Evolutionary conservation across 495 filamentous ascomycete species (phyloP), one percentile per base, ranked within the genome.

Genomic region (Lophium mytilinum): DNA sequence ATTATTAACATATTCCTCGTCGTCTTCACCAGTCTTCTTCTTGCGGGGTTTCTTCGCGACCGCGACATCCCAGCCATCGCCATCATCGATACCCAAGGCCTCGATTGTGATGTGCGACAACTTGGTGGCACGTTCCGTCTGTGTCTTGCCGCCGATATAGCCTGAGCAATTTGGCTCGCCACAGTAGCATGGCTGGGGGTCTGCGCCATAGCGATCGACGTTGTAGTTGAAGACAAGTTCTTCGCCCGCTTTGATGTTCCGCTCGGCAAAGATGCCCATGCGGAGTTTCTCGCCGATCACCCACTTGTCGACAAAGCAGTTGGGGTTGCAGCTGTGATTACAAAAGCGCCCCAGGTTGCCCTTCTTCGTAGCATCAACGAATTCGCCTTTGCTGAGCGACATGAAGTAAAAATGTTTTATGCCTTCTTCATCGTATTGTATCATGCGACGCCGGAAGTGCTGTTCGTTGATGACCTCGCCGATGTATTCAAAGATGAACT

Each of bases 191-290:
- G 87, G 88, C 71, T 96, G 91, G 49, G 93, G 91, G 64, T 97
- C 89, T 35, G 93, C 91, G 56, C 93, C 93, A 66, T 99, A 99
- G 56, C 93, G 84, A 69, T 99, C 93, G 52, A 99, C 93, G 62
- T 99, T 99, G 79, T 99, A 99, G 75, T 99, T 96, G 77, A 99
- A 99, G n/a, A 95, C 90, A 35, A 99, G 77, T 69, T 99, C 93
- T 70, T 99, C 93, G 40, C 93, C 94, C 1, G 86, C 83, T 63
- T 84, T 81, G 63, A 99, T 87, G 65, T 80, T 77, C 57, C 90
- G 89, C 75, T 87, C 81, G 63, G 93, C 89, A 74, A 99, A 99
- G 61, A 99, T 97, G 58, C 93, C 93, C 93, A 99, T 97, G 66
- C 93, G 92, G 68, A 96, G 73, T 74, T 96, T 96, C 66, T 94